Base-by-base conservation (phyloP, 2,329 filamentous ascomycete species). In the Canariomyces notabilis region DNA sequence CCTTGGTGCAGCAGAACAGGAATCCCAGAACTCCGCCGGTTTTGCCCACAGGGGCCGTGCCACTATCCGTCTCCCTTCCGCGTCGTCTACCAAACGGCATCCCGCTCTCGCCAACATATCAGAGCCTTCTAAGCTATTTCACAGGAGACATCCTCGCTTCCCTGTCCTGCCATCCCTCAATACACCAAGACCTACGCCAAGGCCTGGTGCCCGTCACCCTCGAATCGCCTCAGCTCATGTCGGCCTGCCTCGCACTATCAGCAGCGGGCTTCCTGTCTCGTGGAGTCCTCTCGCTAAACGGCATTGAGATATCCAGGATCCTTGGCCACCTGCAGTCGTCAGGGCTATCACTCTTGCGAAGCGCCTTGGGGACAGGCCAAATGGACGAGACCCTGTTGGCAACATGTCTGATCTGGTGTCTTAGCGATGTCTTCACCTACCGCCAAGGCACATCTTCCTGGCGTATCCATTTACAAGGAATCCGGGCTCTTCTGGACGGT, bases 331-430 rank as follows among this genome's bases (percentile, higher is more conserved):
- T 56, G 9, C 54, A 56, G 20, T 48, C 52, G 5, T 56, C 54
- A 1, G 54, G 54, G 2, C 35, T 56, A 12, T 38, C 46, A 11
- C 40, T 56, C 6, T 20, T 56, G 31, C 11, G 52, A 37, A 44
- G 44, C 11, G 51, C 54, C 16, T 37, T 56, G 22, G 44, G 32
- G 15, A 44, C 32, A 1, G 42, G 41, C 6, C 49, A 45, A 37
- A 53, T 49, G 49, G 42, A 43, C 42, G 53, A 49, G 26, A 53
- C 46, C 3, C n/a, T 55, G 29, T 31, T 55, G 26, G 50, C 52
- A 5, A 57, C 55, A 5, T 57, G 55, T 26, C 44, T 57, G 1
- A 48, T 57, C 23, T 57, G 55, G 55, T 56, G 55, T 15, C 39
- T 57, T 12, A 45, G 48, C n/a, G 55, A 57, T 19, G 52, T 57